Percentiles rank a stretch among this genome's conserved stretches.
These are phyloP conservation scores for Neoscytalidium dimidiatum DNA, from an alignment of 2,329 filamentous ascomycete species.

Conservation along the genomic window DNA sequence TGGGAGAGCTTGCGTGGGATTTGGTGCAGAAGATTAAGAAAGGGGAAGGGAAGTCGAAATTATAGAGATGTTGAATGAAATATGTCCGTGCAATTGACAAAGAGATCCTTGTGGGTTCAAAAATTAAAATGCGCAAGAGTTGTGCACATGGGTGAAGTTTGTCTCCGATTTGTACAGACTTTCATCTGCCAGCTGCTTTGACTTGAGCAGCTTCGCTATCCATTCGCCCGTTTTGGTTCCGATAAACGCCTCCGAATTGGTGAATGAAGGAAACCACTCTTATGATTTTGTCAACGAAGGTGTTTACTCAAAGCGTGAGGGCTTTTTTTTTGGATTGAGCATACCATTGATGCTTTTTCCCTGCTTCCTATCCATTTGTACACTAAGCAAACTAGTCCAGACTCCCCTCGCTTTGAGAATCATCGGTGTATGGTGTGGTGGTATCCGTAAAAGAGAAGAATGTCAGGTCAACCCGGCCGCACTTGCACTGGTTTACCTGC, in stretches of 20 bases:
- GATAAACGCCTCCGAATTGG: not conserved
- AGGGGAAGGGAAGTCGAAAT: conserved; percentile 39
- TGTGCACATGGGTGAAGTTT: too few relatives aligned
- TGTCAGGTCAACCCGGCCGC: not conserved
- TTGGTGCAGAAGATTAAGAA: conserved; percentile 60
- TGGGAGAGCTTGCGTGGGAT: conserved; percentile 79
- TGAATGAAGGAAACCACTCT: not conserved
- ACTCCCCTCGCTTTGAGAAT: conserved; percentile 3
- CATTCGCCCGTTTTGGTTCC: not conserved
- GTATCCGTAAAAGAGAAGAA: conserved; percentile 9
- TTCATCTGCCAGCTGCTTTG: not conserved
- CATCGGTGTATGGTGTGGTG: not conserved
- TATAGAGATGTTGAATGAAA: conserved; percentile 26
- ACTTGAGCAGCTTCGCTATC: not conserved
- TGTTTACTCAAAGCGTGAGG: conserved; percentile 1
- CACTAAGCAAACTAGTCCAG: conserved; percentile 5
- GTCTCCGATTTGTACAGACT: not conserved
- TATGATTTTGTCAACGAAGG: conserved; percentile 2
- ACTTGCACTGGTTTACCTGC: conserved; percentile 19
- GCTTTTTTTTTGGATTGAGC: not conserved
- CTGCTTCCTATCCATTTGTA: conserved; percentile 8
- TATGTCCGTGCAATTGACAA: not conserved
- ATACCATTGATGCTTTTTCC: conserved; percentile 13
- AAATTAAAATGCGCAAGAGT: not conserved
- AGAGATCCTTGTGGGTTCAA: too few relatives aligned